Conservation (phyloP, 73 alveolate species). For the Paramecium octaurelia region DNA sequence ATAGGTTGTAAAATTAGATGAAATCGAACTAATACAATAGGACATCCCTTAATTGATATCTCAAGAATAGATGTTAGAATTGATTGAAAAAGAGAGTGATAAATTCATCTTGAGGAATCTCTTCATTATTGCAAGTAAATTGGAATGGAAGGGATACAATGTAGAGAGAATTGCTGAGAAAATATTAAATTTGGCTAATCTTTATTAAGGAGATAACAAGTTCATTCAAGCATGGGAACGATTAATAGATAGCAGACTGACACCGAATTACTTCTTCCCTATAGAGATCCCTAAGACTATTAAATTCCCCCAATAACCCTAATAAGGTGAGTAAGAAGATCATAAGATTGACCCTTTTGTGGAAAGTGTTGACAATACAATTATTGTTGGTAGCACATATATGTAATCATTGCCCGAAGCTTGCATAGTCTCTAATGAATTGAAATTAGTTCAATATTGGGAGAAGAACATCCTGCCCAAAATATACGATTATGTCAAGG, state of each 20-base stretch:
- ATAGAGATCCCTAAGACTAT: neutral
- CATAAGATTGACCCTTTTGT: conserved; percentile 1
- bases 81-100: neutral
- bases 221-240: conserved; percentile 28
- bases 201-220: neutral
- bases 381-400: conserved; percentile 43
- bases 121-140: neutral
- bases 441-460: conserved; percentile 85
- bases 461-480: conserved; percentile 84
- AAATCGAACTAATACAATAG: conserved; percentile 2
- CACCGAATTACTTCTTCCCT: neutral
- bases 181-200: neutral
- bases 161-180: neutral
- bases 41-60: neutral
- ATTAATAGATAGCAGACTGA: conserved; percentile 28
- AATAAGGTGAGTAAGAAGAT: neutral
- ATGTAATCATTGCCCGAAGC: conserved; percentile 62
- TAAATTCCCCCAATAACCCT: neutral
- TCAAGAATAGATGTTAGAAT: neutral
- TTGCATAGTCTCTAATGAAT: conserved; percentile 62
- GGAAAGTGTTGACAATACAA: neutral
- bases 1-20: conserved; percentile 14
- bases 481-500: conserved; percentile 80
- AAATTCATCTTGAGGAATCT: neutral
- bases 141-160: neutral